Evolutionary conservation across 257 asterid genomes (phyloP).

Genomic region (Ocimum tenuiflorum): DNA sequence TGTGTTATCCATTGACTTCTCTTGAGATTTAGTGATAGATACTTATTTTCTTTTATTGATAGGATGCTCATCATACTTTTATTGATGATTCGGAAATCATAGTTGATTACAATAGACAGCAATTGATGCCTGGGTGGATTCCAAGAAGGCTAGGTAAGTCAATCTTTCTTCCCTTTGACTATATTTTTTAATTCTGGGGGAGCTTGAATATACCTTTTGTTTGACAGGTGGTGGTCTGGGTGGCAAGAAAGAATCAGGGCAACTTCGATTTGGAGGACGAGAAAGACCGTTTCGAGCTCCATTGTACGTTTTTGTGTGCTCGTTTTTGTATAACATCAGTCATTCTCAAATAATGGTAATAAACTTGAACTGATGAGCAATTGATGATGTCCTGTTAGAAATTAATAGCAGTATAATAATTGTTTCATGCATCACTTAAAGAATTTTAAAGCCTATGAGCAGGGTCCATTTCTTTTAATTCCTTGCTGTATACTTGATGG

Average conservation of each 20-base stretch:
- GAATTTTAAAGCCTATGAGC: neutral
- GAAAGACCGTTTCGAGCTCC: constrained; percentile 91
- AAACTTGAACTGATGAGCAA: neutral
- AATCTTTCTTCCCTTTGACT: neutral
- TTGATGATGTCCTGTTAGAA: neutral
- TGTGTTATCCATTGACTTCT: constrained; percentile 1
- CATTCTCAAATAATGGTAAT: neutral
- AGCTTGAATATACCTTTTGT: constrained; percentile 13
- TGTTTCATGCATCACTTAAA: neutral
- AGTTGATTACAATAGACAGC: constrained; percentile 93
- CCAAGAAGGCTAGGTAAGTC: constrained; percentile 86
- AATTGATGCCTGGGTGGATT: constrained; percentile 97
- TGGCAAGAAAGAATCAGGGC: constrained; percentile 97
- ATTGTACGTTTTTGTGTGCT: constrained; percentile 35
- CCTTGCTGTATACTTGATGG: neutral
- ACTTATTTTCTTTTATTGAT: constrained; percentile 11
- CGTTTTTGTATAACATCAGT: neutral
- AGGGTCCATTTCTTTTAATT: neutral
- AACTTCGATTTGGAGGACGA: constrained; percentile 96
- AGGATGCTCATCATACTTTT: constrained; percentile 79
- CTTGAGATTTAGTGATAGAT: constrained; percentile 14
- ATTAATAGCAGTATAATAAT: neutral
- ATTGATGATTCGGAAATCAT: constrained; percentile 84
- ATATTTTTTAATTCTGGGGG: constrained; percentile 2
- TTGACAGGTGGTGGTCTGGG: constrained; percentile 90